These are phyloP conservation scores for Citrus sp. DNA, from an alignment of 345 rosid species.

Conservation along the genomic window DNA sequence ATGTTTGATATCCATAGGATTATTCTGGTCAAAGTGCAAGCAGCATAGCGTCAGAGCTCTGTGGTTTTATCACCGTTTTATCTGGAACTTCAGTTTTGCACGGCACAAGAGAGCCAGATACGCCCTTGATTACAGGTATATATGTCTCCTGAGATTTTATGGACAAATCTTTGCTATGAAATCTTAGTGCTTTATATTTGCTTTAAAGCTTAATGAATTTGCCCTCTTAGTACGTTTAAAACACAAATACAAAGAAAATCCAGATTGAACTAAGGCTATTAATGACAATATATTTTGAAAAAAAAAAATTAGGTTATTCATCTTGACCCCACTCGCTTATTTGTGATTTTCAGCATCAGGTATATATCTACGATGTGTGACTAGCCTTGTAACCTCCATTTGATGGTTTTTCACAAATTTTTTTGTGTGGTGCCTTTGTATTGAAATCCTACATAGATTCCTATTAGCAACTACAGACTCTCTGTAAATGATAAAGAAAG, in stretches of 20 bases:
- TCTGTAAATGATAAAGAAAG: neutral
- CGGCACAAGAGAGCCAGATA: slow-evolving; percentile 64
- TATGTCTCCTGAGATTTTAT: neutral
- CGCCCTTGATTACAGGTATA: slow-evolving; percentile 58
- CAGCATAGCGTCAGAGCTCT: slow-evolving; percentile 66
- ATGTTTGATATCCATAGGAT: slow-evolving; percentile 37
- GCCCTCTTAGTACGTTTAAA: neutral
- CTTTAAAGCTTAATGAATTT: neutral
- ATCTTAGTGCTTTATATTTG: neutral
- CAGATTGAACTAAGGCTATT: neutral
- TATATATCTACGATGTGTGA: neutral
- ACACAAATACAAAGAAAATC: neutral
- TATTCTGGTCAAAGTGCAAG: slow-evolving; percentile 76
- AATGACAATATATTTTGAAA: neutral
- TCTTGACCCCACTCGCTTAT: neutral
- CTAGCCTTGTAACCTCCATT: neutral
- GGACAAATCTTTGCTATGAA: neutral
- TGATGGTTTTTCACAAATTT: no score
- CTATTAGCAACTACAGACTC: neutral
- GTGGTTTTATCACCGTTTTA: slow-evolving; percentile 70
- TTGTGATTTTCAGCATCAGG: neutral
- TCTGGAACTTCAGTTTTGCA: slow-evolving; percentile 73
- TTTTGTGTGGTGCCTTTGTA: neutral
- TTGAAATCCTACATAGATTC: neutral
- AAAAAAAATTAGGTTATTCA: neutral